phyloP scores from a whole-genome alignment of 2,329 filamentous ascomycete genomes.

The Cercospora janseana region DNA sequence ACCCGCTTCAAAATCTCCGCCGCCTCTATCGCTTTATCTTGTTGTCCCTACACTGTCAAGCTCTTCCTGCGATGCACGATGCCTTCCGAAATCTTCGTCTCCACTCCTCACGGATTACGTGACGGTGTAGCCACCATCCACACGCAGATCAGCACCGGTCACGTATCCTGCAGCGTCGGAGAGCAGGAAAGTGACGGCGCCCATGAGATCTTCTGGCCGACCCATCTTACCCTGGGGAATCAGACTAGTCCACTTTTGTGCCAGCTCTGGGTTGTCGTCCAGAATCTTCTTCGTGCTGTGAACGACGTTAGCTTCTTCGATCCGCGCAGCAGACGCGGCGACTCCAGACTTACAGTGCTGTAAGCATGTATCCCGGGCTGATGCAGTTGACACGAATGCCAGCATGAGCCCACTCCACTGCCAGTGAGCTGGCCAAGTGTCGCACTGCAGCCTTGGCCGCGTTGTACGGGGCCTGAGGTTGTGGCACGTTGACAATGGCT shows the following conservation, averaged over 20 bases:
- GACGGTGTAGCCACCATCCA: constrained; percentile 46
- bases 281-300: constrained; percentile 86
- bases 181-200: constrained; percentile 81
- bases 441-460: constrained; percentile 88
- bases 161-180: constrained; percentile 77
- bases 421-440: constrained; percentile 81
- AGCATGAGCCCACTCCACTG: constrained; percentile 87
- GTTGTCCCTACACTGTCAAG: too few species aligned
- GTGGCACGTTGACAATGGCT: constrained; percentile 88
- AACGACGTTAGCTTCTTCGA: constrained; percentile 12
- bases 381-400: constrained; percentile 94
- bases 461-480: constrained; percentile 91
- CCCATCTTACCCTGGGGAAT: constrained; percentile 96
- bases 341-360: constrained; percentile 76
- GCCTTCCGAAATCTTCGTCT: background rate
- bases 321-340: background rate
- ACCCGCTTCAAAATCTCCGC: too few species aligned
- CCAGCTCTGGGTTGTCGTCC: constrained; percentile 85
- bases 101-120: constrained; percentile 30
- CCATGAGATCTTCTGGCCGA: constrained; percentile 86
- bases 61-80: background rate
- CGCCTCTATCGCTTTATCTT: too few species aligned
- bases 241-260: constrained; percentile 84
- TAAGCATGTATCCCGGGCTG: constrained; percentile 94
- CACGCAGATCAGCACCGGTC: constrained; percentile 50